Evolutionary conservation across 495 filamentous ascomycete genomes (phyloP).

Genomic region (Talaromyces adpressus): DNA sequence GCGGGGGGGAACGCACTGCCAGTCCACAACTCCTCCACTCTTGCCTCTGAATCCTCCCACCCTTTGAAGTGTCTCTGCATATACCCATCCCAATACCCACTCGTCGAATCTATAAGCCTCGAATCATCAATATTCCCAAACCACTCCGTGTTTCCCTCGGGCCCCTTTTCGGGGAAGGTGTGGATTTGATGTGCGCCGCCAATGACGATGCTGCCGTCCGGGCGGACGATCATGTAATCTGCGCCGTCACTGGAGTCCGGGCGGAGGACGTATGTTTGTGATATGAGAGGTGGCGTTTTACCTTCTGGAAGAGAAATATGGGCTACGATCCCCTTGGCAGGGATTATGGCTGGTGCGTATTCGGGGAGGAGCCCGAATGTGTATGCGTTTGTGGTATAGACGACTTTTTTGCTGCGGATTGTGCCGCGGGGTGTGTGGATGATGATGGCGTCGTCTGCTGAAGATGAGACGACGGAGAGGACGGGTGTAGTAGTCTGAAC

Average conservation of each 20-base stretch:
- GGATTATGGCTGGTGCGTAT: slow-evolving; percentile 3
- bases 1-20: slow-evolving; percentile 15
- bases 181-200: slow-evolving; percentile 38
- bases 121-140: slow-evolving; percentile 41
- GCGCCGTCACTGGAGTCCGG: slow-evolving; percentile 15
- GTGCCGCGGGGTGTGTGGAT: slow-evolving; percentile 1
- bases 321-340: not conserved
- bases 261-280: slow-evolving; percentile 27
- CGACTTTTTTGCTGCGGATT: slow-evolving; percentile 2
- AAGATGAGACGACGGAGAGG: slow-evolving; percentile 2
- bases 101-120: slow-evolving; percentile 51
- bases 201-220: slow-evolving; percentile 67
- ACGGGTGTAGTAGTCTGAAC: slow-evolving; percentile 8
- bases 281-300: slow-evolving; percentile 28
- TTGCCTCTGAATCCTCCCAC: slow-evolving; percentile 38
- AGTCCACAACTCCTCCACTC: slow-evolving; percentile 41
- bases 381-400: slow-evolving; percentile 10
- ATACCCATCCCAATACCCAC: slow-evolving; percentile 47
- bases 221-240: slow-evolving; percentile 57
- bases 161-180: slow-evolving; percentile 28
- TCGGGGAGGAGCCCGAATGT: slow-evolving; percentile 9
- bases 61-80: slow-evolving; percentile 39
- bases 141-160: slow-evolving; percentile 47
- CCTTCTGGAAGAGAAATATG: slow-evolving; percentile 22
- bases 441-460: not conserved